Evolutionary conservation across 2,329 filamentous ascomycete species (phyloP).

Genomic region (Xylaria sp.): DNA sequence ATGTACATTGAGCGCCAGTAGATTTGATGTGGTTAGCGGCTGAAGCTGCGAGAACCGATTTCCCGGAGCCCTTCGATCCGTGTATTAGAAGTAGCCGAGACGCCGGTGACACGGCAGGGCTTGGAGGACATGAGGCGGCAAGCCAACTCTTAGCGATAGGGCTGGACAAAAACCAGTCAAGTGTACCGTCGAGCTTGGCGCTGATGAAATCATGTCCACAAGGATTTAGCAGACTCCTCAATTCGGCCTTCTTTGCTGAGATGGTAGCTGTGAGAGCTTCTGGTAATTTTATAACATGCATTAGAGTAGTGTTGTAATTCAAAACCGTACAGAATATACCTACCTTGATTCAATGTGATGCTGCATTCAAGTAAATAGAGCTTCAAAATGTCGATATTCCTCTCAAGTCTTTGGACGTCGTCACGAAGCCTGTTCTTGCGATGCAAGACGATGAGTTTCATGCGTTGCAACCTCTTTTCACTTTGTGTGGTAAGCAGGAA

Average conservation of each 20-base stretch:
- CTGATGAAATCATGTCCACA: constrained; percentile 11
- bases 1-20: background rate
- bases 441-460: background rate
- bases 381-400: constrained; percentile 1
- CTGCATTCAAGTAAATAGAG: constrained; percentile 2
- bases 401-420: background rate
- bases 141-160: constrained; percentile 4
- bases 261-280: background rate
- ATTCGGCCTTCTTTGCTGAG: background rate
- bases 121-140: background rate
- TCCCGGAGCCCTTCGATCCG: constrained; percentile 14
- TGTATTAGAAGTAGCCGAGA: constrained; percentile 5
- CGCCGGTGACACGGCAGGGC: background rate
- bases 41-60: constrained; percentile 7
- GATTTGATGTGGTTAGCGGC: background rate
- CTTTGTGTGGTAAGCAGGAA: background rate
- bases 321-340: background rate
- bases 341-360: background rate
- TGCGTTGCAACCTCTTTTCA: background rate
- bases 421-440: constrained; percentile 8
- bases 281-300: background rate
- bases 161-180: constrained; percentile 8
- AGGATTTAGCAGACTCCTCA: background rate
- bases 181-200: constrained; percentile 3
- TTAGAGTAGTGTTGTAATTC: background rate